Evolutionary conservation across 2,329 filamentous ascomycete genomes (phyloP).

Genomic region (Verticillium tricorpus): DNA sequence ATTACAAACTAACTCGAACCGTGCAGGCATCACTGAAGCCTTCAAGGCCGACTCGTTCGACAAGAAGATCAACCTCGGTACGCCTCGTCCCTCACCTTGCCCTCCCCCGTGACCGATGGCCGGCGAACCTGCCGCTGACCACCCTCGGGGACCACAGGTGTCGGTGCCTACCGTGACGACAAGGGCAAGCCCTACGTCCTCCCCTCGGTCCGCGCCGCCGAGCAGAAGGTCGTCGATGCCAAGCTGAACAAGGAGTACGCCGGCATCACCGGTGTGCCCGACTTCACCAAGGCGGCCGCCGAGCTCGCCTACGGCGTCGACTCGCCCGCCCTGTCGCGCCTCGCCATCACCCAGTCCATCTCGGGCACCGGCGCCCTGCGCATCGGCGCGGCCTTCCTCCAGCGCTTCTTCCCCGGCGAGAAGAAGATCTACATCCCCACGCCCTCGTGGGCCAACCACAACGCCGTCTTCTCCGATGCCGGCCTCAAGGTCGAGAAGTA

Average conservation of each 20-base stretch:
- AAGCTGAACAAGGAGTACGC: constrained; percentile 95
- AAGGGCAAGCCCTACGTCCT: constrained; percentile 97
- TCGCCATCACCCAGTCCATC: constrained; percentile 96
- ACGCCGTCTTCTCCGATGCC: constrained; percentile 90
- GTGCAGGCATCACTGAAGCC: constrained; percentile 83
- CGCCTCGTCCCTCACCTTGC: constrained; percentile 19
- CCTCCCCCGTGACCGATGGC: constrained; percentile 3
- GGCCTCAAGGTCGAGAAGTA: constrained; percentile 91
- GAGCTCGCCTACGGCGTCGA: constrained; percentile 84
- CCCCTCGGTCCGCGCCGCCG: constrained; percentile 83
- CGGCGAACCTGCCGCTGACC: neutral
- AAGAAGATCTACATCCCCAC: constrained; percentile 97
- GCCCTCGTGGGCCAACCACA: constrained; percentile 98
- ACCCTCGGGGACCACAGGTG: constrained; percentile 48
- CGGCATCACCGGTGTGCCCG: constrained; percentile 90
- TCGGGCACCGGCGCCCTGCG: constrained; percentile 95
- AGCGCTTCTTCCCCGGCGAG: constrained; percentile 82
- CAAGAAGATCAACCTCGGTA: constrained; percentile 97
- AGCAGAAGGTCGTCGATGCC: constrained; percentile 76
- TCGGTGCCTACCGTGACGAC: constrained; percentile 97
- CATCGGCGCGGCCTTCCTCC: constrained; percentile 89
- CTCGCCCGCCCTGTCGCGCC: constrained; percentile 69
- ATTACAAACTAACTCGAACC: constrained; percentile 17
- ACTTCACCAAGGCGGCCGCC: constrained; percentile 90
- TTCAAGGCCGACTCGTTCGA: constrained; percentile 95